phyloP scores from a whole-genome alignment of 2,329 filamentous ascomycete species.

The Fusarium fujikuroi region DNA sequence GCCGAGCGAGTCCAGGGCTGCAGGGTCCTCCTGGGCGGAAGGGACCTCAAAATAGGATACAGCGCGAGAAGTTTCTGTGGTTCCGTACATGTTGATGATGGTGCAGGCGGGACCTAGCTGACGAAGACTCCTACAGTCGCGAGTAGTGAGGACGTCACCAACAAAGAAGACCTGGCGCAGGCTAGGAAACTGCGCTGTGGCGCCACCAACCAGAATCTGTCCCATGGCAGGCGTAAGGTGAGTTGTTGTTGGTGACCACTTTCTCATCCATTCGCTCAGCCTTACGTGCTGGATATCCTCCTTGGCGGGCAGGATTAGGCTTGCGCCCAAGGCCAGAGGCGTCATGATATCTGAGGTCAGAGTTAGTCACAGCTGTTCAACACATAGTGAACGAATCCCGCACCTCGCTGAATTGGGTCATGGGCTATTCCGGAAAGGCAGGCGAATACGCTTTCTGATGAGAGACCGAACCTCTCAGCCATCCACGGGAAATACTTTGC shows the following conservation, averaged over 20 bases:
- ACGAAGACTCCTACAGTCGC: constrained; percentile 82
- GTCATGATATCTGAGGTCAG: constrained; percentile 78
- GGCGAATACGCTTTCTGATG: constrained; percentile 79
- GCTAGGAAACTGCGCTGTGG: constrained; percentile 76
- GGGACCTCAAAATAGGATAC: constrained; percentile 87
- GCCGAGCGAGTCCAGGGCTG: constrained; percentile 54
- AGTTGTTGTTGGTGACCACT: constrained; percentile 78
- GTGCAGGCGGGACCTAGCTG: constrained; percentile 65
- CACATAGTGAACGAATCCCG: not conserved
- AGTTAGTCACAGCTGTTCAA: not conserved
- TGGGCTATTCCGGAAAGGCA: constrained; percentile 88
- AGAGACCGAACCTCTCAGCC: constrained; percentile 70
- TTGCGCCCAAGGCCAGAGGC: constrained; percentile 85
- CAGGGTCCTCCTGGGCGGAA: constrained; percentile 64
- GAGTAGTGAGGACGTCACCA: constrained; percentile 87
- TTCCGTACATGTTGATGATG: constrained; percentile 37
- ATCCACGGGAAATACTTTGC: constrained; percentile 8
- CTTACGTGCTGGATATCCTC: constrained; percentile 89
- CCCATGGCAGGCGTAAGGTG: constrained; percentile 98
- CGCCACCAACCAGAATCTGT: constrained; percentile 89
- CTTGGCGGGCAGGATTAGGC: constrained; percentile 77
- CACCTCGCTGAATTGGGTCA: constrained; percentile 62
- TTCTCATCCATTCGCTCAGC: constrained; percentile 83
- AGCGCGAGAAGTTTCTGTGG: constrained; percentile 61
- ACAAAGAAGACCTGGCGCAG: constrained; percentile 82